A percentile compares a stretch with the other conserved stretches of the same genome.
Evolutionary conservation across 2,329 filamentous ascomycete species (phyloP).

Genomic region (Ophiocordyceps sinensis): DNA sequence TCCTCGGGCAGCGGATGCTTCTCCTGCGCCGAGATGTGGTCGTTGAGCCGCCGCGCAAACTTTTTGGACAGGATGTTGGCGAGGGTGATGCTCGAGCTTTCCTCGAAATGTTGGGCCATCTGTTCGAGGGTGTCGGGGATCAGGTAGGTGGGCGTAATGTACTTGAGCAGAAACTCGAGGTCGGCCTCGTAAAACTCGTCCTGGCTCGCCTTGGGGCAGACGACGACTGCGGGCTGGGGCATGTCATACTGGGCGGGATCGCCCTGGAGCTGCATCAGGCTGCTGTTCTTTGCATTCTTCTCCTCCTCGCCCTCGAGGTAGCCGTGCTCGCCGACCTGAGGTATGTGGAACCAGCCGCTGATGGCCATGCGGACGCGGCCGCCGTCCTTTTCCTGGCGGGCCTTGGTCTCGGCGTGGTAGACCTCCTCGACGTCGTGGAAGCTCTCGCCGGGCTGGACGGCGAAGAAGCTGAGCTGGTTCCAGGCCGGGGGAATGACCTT

Average conservation of each 20-base stretch:
- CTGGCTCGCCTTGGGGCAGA: slow-evolving; percentile 28
- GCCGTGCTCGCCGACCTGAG: slow-evolving; percentile 84
- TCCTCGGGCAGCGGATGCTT: slow-evolving; percentile 27
- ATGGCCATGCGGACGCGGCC: slow-evolving; percentile 90
- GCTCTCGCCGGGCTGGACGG: slow-evolving; percentile 94
- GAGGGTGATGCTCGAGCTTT: slow-evolving; percentile 73
- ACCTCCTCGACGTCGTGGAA: slow-evolving; percentile 99
- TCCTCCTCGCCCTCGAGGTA: slow-evolving; percentile 81
- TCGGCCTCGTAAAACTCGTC: slow-evolving; percentile 59
- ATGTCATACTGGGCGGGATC: slow-evolving; percentile 82
- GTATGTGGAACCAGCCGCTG: slow-evolving; percentile 98
- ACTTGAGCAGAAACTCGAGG: slow-evolving; percentile 79
- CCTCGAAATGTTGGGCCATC: slow-evolving; percentile 63
- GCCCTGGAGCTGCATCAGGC: slow-evolving; percentile 81
- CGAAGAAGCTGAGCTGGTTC: slow-evolving; percentile 97
- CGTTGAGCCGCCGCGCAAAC: slow-evolving; percentile 57
- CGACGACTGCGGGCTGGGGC: slow-evolving; percentile 45
- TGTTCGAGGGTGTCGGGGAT: slow-evolving; percentile 83
- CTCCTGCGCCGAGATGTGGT: slow-evolving; percentile 56
- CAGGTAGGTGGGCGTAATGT: slow-evolving; percentile 78
- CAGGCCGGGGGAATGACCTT: slow-evolving; percentile 86
- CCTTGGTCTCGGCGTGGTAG: slow-evolving; percentile 52
- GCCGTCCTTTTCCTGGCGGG: slow-evolving; percentile 51
- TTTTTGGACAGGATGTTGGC: slow-evolving; percentile 64
- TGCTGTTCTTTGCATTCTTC: slow-evolving; percentile 76